Base-by-base conservation (phyloP, 164 flowering plant species). In the Macadamia tetraphylla region DNA sequence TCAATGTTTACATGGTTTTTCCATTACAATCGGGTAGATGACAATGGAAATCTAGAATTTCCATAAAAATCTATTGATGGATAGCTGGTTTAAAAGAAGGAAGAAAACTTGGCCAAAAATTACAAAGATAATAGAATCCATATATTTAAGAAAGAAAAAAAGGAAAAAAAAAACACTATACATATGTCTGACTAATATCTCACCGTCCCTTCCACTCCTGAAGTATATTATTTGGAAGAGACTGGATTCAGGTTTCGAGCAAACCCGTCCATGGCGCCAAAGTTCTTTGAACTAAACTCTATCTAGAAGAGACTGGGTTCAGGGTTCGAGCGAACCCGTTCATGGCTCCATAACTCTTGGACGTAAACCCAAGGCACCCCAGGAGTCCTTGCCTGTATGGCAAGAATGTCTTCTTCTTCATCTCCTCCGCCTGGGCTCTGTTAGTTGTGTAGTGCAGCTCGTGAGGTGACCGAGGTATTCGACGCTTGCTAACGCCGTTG, bases 371-470 rank as follows among this genome's bases (percentile, higher is more conserved):
- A 60, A 85, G 62, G 67, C 86, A 83, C 9, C 87, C 90, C 29
- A 82, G 32, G 4, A 86, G 68, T 1, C 87, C 85, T 44, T 79
- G 83, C 69, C 83, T 73, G 68, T 85, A 87, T 0, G 87, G 91
- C 74, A 83, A 71, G 63, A 63, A 85, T 18, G 87, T 87, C 70
- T 78, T 85, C 82, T 81, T 87, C 81, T 76, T 85, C 86, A 87
- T 68, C 66, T 87, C 88, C 81, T 85, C 91, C 2, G 85, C 77
- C n/a, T 81, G 81, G 29, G 88, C 91, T 74, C 88, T 78, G 29
- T 85, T 85, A 31, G 85, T 67, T 4, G 85, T 80, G 65, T 87
- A 85, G 42, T 77, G 87, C 58, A 76, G 30, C 75, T 85, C 89
- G 66, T 83, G 89, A 9, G 86, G 67, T 2, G 88, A 85, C 23